A percentile compares a stretch with the other conserved stretches of the same genome.
Evolutionary conservation across 768 basidiomycete species (phyloP).

Genomic region (Russula vinacea): DNA sequence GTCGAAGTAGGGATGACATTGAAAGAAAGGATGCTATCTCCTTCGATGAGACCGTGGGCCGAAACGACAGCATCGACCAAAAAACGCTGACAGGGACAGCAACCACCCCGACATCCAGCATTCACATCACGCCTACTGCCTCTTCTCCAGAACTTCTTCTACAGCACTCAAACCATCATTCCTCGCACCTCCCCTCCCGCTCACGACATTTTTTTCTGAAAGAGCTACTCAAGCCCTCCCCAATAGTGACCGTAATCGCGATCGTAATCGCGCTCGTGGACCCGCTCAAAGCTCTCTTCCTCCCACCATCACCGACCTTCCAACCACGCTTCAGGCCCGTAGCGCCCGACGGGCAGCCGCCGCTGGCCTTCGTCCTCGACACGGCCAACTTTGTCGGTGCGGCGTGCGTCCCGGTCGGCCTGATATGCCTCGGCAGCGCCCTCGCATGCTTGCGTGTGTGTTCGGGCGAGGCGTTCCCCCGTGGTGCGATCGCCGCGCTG

Average conservation of each 20-base stretch:
- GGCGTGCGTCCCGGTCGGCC: constrained; percentile 60
- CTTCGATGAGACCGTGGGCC: neutral
- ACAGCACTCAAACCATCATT: neutral
- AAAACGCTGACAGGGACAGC: neutral
- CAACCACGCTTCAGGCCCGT: constrained; percentile 38
- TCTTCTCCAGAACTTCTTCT: neutral
- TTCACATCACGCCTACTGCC: neutral
- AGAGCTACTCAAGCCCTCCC: constrained; percentile 45
- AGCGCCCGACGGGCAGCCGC: constrained; percentile 66
- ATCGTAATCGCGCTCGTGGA: constrained; percentile 57
- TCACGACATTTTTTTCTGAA: constrained; percentile 5
- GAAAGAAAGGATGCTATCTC: neutral
- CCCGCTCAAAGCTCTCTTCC: constrained; percentile 59
- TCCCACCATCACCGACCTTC: constrained; percentile 43
- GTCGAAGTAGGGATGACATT: neutral
- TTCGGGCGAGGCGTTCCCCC: constrained; percentile 42
- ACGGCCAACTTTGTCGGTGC: constrained; percentile 56
- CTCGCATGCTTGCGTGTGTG: constrained; percentile 58
- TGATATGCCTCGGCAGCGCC: constrained; percentile 61
- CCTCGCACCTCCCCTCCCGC: neutral
- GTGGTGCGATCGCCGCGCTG: constrained; percentile 52
- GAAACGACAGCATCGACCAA: neutral
- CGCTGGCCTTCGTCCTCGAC: constrained; percentile 59
- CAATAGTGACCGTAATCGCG: constrained; percentile 51
- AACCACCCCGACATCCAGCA: constrained; percentile 3